These are phyloP conservation scores for Populus davidiana DNA, from an alignment of 345 rosid species.

Conservation along the genomic window DNA sequence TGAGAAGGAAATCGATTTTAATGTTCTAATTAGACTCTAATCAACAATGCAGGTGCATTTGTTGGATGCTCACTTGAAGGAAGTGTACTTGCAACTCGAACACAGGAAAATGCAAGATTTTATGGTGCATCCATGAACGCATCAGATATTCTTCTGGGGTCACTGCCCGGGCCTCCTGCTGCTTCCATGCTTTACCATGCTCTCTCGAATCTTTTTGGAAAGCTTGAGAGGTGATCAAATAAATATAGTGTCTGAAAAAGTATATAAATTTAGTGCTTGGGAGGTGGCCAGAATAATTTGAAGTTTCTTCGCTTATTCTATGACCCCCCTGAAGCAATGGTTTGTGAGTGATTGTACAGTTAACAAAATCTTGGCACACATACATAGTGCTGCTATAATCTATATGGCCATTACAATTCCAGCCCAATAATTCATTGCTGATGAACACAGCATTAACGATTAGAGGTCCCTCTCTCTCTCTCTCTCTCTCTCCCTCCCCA, in stretches of 20 bases:
- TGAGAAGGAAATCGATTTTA: not conserved
- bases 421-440: not conserved
- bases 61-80: slow-evolving; percentile 93
- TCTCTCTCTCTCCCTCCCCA: no score
- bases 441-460: not conserved
- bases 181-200: slow-evolving; percentile 77
- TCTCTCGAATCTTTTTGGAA: slow-evolving; percentile 63
- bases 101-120: slow-evolving; percentile 64
- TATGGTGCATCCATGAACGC: slow-evolving; percentile 78
- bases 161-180: slow-evolving; percentile 80
- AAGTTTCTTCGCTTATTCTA: not conserved
- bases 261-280: no score
- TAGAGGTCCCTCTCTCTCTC: not conserved
- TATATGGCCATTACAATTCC: not conserved
- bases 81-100: slow-evolving; percentile 64
- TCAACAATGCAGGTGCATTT: slow-evolving; percentile 61
- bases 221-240: slow-evolving; percentile 41
- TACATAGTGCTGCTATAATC: not conserved
- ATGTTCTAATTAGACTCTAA: not conserved
- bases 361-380: not conserved
- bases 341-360: not conserved
- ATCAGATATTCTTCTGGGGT: slow-evolving; percentile 73
- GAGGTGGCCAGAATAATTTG: not conserved
- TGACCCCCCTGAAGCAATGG: not conserved
- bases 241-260: no score